Evolutionary conservation across 225 moss, liverwort and hornwort species (phyloP).

Genomic region (Pseudoscleropodium purum): DNA sequence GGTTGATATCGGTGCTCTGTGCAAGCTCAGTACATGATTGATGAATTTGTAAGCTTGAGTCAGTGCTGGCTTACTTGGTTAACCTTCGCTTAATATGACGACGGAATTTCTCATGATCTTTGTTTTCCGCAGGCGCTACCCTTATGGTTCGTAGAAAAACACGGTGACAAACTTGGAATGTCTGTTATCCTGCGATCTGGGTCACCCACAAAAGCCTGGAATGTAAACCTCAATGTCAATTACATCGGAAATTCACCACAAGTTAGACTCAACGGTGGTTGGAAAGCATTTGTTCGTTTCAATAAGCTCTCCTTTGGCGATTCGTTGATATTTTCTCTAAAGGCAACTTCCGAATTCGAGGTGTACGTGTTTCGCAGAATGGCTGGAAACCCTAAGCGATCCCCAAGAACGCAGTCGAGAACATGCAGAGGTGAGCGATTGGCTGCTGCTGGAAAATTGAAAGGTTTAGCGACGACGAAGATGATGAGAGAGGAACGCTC

Average conservation of each 20-base stretch:
- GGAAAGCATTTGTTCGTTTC: not conserved
- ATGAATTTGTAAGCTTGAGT: not conserved
- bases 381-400: too few species aligned
- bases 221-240: not conserved
- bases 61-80: not conserved
- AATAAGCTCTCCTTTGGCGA: not conserved
- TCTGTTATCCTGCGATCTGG: not conserved
- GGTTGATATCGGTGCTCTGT: not conserved
- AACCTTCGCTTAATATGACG: not conserved
- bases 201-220: not conserved
- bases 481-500: not conserved
- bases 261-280: not conserved
- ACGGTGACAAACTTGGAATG: not conserved
- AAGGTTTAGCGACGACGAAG: not conserved
- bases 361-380: not conserved
- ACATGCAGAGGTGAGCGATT: not conserved
- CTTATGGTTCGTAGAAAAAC: not conserved
- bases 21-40: not conserved
- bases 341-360: not conserved
- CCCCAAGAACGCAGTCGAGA: not conserved
- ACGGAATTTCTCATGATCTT: not conserved
- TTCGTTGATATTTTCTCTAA: not conserved
- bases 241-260: not conserved
- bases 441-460: not conserved
- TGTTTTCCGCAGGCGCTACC: not conserved